Base-by-base conservation (phyloP, 139 green algal genomes). In the Spirogloea muscicola region DNA sequence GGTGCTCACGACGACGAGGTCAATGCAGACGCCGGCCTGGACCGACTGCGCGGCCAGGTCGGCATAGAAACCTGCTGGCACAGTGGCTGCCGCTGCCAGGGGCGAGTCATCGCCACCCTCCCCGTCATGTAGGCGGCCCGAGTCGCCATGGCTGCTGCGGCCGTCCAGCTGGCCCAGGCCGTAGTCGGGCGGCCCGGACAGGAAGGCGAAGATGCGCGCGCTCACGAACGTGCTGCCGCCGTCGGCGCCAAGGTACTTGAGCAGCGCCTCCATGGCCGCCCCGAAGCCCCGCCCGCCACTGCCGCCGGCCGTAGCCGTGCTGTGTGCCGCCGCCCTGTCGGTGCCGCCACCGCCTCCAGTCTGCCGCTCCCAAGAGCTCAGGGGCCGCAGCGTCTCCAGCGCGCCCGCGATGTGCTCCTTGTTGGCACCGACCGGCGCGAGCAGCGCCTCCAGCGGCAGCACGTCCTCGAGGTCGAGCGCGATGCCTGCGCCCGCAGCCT, bases 1-100 rank as follows among this genome's bases (percentile, higher is more conserved):
- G 3, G 38, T 34, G 42, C 60, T 51, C 34, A 91, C 80, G 5
- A 85, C 87, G 75, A 84, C 96, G 21, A 96, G n/a, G 79, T 96
- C 91, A 7, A 92, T 61, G n/a, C 72, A 82, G 1, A 94, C 82
- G 2, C 89, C 90, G 74, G 92, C 80, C 3, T n/a, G n/a, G n/a
- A n/a, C n/a, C n/a, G n/a, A n/a, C n/a, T n/a, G n/a, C n/a, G n/a
- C n/a, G n/a, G n/a, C n/a, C n/a, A n/a, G n/a, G n/a, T n/a, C n/a
- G n/a, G n/a, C n/a, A n/a, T n/a, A n/a, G n/a, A n/a, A n/a, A n/a
- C n/a, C n/a, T n/a, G n/a, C n/a, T n/a, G n/a, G n/a, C n/a, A n/a
- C n/a, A n/a, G n/a, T n/a, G n/a, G n/a, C n/a, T n/a, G n/a, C n/a
- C n/a, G n/a, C n/a, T n/a, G n/a, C n/a, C n/a, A n/a, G n/a, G n/a